Base-by-base conservation (phyloP, 2,329 filamentous ascomycete species). In the Ceratocystiopsis minuta region DNA sequence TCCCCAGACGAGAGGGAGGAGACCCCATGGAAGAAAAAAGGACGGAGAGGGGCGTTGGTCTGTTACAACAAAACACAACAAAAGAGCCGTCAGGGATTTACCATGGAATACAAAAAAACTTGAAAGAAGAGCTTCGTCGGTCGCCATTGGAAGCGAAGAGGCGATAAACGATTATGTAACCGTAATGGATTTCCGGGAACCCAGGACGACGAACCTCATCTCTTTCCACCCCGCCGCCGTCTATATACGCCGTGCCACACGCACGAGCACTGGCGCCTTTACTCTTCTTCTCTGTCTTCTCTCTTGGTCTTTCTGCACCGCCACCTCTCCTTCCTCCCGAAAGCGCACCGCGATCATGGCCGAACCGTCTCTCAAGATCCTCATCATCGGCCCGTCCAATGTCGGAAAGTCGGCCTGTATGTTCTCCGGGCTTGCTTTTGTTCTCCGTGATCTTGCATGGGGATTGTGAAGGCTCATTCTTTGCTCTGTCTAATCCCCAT, bases 341-440 rank as follows among this genome's bases (percentile, higher is more conserved):
- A n/a, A n/a, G n/a, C 11, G 4, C 31, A 14, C 32, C 11, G 32
- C 13, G 36, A 43, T 1, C 17, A 49, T 49, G 48, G 54, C 60
- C 16, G 54, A 68, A 20, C 64, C 64, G 18, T 63, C 64, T 11
- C 59, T 72, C 47, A 72, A 72, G 56, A 60, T 72, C 36, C 54
- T 72, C 41, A 60, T 72, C 50, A 68, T 72, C 54, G 69, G 69
- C 13, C 67, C 68, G 12, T 70, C 67, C 18, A 68, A 68, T 44
- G 67, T 65, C 16, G 69, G 69, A 35, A 72, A 73, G 55, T 69
- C 67, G 35, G 67, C 67, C 41, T 57, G 68, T 69, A 58, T 53
- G 66, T 59, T 6, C 24, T 28, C 6, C 11, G 24, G 7, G 6
- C 24, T 6, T 28, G 24, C 24, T 6, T 10, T 10, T 6, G 24